phyloP scores from a whole-genome alignment of 2,329 filamentous ascomycete genomes.

The Aspergillus sergii region DNA sequence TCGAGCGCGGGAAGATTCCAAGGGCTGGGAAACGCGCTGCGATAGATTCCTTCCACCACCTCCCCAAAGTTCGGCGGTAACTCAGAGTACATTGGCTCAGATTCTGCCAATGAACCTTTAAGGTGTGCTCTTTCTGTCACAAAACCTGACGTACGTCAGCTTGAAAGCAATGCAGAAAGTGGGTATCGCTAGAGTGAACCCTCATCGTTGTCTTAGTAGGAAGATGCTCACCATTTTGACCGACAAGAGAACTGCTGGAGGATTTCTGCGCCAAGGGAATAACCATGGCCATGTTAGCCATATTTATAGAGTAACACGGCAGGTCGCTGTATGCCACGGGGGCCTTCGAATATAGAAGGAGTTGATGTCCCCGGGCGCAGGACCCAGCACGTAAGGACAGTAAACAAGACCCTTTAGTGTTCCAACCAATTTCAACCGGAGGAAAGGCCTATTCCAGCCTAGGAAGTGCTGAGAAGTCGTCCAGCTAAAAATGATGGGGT shows the following conservation, averaged over 20 bases:
- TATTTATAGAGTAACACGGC: background rate
- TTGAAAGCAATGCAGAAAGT: background rate
- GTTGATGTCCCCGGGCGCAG: background rate
- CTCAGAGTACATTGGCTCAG: constrained; percentile 16
- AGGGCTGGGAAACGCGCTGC: constrained; percentile 75
- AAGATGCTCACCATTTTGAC: constrained; percentile 11
- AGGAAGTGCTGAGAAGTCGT: background rate
- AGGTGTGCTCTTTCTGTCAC: constrained; percentile 26
- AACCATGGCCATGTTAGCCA: constrained; percentile 15
- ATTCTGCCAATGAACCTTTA: constrained; percentile 33
- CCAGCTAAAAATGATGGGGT: background rate
- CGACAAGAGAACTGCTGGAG: constrained; percentile 18
- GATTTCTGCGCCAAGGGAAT: constrained; percentile 19
- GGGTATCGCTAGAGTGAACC: background rate
- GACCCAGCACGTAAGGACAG: background rate
- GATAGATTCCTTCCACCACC: constrained; percentile 74
- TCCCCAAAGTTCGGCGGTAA: constrained; percentile 75
- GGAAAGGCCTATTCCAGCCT: background rate
- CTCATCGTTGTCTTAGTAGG: background rate
- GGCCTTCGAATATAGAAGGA: background rate
- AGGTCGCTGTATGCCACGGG: background rate
- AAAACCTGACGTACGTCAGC: background rate
- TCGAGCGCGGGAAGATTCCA: constrained; percentile 72
- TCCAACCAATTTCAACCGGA: background rate
- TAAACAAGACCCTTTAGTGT: background rate